phyloP scores from a whole-genome alignment of 495 filamentous ascomycete genomes.

The Penicillium fimorum region DNA sequence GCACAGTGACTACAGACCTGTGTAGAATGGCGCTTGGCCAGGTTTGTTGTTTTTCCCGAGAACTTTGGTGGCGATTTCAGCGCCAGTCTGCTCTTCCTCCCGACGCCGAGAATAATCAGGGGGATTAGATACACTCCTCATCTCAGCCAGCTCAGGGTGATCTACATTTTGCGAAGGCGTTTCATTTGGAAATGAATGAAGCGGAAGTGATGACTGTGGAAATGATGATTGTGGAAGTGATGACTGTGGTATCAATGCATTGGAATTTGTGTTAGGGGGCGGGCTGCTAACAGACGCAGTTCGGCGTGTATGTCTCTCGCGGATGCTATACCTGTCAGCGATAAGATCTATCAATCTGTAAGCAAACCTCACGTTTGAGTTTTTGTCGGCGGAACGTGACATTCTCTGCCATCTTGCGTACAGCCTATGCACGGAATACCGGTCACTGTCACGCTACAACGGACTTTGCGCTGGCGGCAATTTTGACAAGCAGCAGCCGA shows the following conservation, averaged over 20 bases:
- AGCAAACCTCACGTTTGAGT: slow-evolving; percentile 2
- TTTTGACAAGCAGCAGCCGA: slow-evolving; percentile 33
- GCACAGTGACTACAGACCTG: slow-evolving; percentile 17
- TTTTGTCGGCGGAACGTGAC: slow-evolving; percentile 21
- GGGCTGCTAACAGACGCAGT: neutral
- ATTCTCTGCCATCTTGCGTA: slow-evolving; percentile 30
- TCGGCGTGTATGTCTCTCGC: neutral
- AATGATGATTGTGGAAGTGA: neutral
- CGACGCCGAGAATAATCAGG: neutral
- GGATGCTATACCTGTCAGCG: neutral
- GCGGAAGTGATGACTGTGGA: neutral
- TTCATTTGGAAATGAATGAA: neutral
- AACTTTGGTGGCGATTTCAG: slow-evolving; percentile 31
- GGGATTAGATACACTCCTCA: slow-evolving; percentile 4
- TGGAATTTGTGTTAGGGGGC: neutral
- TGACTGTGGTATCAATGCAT: neutral
- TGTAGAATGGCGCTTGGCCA: slow-evolving; percentile 32
- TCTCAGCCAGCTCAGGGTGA: neutral
- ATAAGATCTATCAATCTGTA: neutral
- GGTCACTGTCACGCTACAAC: slow-evolving; percentile 33
- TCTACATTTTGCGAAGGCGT: neutral
- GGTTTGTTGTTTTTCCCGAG: slow-evolving; percentile 19
- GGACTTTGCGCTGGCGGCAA: slow-evolving; percentile 37
- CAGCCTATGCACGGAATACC: slow-evolving; percentile 34
- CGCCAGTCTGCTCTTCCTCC: slow-evolving; percentile 29